Evolutionary conservation across 164 flowering plant genomes (phyloP).

Genomic region (Akebia trifoliata): DNA sequence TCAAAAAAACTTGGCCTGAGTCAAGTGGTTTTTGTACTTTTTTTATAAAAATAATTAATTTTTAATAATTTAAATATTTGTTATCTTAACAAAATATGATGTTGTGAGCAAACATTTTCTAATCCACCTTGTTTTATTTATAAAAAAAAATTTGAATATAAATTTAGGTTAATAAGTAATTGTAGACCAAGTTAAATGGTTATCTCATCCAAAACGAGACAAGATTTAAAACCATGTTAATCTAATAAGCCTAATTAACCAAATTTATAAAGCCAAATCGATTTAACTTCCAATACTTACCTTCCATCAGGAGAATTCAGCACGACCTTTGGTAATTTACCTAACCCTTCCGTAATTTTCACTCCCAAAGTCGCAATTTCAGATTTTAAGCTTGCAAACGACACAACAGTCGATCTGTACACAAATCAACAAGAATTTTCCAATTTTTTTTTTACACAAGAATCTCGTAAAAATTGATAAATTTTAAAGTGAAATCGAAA

Average conservation of each 20-base stretch:
- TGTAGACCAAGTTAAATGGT: too few relatives aligned
- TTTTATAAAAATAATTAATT: too few relatives aligned
- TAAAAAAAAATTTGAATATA: too few relatives aligned
- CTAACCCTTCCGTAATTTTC: conserved; percentile 54
- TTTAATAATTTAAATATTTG: too few relatives aligned
- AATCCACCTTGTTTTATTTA: too few relatives aligned
- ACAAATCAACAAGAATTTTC: neutral
- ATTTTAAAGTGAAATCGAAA: neutral
- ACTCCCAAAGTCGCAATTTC: conserved; percentile 39
- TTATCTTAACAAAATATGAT: too few relatives aligned
- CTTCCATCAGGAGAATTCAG: conserved; percentile 58
- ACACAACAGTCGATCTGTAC: conserved; percentile 41
- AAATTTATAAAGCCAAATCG: neutral
- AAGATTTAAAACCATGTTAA: neutral
- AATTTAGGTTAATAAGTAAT: too few relatives aligned
- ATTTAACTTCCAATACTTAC: conserved; percentile 17
- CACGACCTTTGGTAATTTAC: conserved; percentile 66
- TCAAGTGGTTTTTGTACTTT: too few relatives aligned
- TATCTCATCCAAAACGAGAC: too few relatives aligned
- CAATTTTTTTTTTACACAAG: too few relatives aligned
- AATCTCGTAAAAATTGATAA: neutral
- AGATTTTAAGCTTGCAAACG: conserved; percentile 43
- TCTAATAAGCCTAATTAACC: neutral
- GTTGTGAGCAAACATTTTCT: too few relatives aligned
- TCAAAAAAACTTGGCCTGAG: too few relatives aligned